Conservation (phyloP, 139 green algal species). For the Chlamydomonas applanata region DNA sequence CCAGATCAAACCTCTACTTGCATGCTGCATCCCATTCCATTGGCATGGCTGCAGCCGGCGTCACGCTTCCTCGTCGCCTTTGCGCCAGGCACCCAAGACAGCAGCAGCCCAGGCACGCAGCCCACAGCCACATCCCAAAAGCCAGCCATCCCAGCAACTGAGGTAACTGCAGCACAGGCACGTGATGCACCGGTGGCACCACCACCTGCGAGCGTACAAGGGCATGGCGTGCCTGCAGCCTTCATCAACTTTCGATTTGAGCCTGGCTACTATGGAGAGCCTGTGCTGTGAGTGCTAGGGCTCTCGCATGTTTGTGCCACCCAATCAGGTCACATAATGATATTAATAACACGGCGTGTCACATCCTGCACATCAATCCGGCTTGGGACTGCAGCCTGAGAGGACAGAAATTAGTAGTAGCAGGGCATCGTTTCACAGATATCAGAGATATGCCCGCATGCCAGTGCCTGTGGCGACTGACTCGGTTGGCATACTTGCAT, state of each 20-base stretch:
- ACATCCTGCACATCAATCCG: background rate
- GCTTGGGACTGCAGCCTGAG: background rate
- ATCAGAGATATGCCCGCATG: background rate
- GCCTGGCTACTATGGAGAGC: background rate
- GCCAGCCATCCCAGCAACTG: too few relatives aligned
- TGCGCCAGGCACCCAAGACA: too few relatives aligned
- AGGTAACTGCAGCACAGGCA: too few relatives aligned
- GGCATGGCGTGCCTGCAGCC: background rate
- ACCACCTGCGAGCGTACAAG: too few relatives aligned
- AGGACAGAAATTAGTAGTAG: background rate
- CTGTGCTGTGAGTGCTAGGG: conserved; percentile 9
- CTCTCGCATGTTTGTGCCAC: background rate
- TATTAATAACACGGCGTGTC: background rate
- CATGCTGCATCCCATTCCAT: too few relatives aligned
- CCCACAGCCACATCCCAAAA: too few relatives aligned
- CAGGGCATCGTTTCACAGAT: background rate
- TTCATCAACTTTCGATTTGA: conserved; percentile 10
- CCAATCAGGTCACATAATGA: background rate
- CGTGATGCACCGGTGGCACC: too few relatives aligned
- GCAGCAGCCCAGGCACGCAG: too few relatives aligned
- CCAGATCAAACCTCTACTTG: too few relatives aligned
- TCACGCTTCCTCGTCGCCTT: too few relatives aligned
- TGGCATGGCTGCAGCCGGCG: too few relatives aligned
- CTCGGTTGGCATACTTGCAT: too few relatives aligned
- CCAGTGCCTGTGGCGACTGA: background rate